Conservation (phyloP, 2,329 filamentous ascomycete genomes). For the Arthrobotrys entomopaga region DNA sequence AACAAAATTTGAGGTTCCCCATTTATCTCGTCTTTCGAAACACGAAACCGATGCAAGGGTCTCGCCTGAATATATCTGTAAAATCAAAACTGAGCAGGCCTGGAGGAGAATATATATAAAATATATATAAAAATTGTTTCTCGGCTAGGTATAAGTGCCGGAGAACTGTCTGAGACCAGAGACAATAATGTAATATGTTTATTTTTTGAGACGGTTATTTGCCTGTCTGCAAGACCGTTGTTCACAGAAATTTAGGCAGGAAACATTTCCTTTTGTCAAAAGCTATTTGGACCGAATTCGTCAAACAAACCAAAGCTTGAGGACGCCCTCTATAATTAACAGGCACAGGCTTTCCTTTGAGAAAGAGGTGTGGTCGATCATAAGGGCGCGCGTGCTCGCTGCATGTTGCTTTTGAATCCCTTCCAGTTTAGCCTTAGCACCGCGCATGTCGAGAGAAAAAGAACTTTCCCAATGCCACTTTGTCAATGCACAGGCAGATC, state of each 20-base stretch:
- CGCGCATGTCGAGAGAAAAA: slow-evolving; percentile 25
- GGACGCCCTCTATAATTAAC: slow-evolving; percentile 19
- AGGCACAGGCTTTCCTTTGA: slow-evolving; percentile 24
- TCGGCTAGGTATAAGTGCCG: background rate
- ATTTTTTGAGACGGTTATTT: background rate
- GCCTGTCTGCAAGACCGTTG: background rate
- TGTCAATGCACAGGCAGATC: slow-evolving; percentile 16
- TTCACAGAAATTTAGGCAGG: background rate
- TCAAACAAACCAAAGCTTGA: slow-evolving; percentile 25
- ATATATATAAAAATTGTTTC: background rate
- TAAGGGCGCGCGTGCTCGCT: slow-evolving; percentile 42
- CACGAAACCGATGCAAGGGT: slow-evolving; percentile 51
- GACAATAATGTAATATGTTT: background rate
- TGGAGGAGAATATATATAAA: slow-evolving; percentile 2
- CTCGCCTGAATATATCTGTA: slow-evolving; percentile 47
- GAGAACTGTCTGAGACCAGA: background rate
- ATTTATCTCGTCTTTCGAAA: slow-evolving; percentile 50
- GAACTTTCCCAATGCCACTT: slow-evolving; percentile 14
- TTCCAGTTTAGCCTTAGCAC: slow-evolving; percentile 47
- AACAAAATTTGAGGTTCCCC: slow-evolving; percentile 34
- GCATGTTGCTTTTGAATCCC: slow-evolving; percentile 47
- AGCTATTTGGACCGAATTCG: slow-evolving; percentile 16
- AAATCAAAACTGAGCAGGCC: slow-evolving; percentile 36
- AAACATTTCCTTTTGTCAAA: background rate
- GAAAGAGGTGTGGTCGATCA: slow-evolving; percentile 53